Base-by-base conservation (phyloP, 139 green algal genomes). In the Haematococcus sp. region DNA sequence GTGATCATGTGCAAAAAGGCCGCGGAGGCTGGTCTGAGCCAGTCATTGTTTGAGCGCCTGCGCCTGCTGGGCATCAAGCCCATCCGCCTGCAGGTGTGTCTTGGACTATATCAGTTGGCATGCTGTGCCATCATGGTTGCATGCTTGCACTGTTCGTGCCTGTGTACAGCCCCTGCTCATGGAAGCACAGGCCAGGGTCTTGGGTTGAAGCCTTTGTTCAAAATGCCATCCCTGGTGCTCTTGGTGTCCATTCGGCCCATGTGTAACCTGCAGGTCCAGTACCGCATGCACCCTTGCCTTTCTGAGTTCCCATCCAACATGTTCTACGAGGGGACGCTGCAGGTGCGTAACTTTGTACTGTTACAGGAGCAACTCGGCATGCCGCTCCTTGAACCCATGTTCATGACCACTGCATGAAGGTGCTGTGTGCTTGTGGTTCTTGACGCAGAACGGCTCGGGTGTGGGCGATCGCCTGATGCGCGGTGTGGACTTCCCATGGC, bases 271-370 rank as follows among this genome's bases (percentile, higher is more conserved):
- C 73, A 86, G 79, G 91, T 98, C 28, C 94, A 98, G 81, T 99
- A 99, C 83, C 91, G 95, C 80, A 99, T 99, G 95, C 95, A 99
- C 86, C 95, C 95, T 32, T 91, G 84, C 72, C 83, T 99, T 32
- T 95, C 86, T 40, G 90, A 97, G 79, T 99, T 98, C 84, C 95
- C 95, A 30, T 94, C 83, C 69, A 95, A 98, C 88, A 94, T 79
- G 2, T 99, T 98, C 75, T 99, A 99, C 70, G 95, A 99, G 88
- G 95, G 95, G 60, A 94, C 88, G 19, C 93, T 99, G 61, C 93
- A 97, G 83, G 93, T 43, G 20, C 28, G 30, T 19, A 35, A 66
- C 23, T 30, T 28, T 13, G 58, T n/a, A n/a, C n/a, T n/a, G n/a
- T n/a, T n/a, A n/a, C n/a, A n/a, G n/a, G n/a, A n/a, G n/a, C n/a